Evolutionary conservation across 1,139 yeast genomes (phyloP).

Genomic region (Lodderomyces orthopsilosis): DNA sequence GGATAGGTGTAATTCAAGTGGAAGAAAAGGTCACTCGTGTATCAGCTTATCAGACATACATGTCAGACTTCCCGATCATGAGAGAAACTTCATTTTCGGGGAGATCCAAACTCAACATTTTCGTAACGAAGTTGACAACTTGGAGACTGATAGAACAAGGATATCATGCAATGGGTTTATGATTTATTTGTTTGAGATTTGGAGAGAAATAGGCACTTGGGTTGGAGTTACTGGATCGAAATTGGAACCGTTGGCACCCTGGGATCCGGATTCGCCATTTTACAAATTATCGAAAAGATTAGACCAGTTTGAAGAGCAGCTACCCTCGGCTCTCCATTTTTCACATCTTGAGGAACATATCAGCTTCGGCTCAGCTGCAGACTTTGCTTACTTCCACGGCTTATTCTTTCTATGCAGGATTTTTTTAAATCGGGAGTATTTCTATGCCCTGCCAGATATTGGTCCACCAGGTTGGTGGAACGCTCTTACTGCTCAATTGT

Average conservation of each 20-base stretch:
- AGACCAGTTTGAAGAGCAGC: constrained; percentile 18
- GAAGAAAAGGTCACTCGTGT: constrained; percentile 31
- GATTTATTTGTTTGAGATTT: constrained; percentile 29
- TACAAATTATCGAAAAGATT: constrained; percentile 21
- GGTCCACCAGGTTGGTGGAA: constrained; percentile 33
- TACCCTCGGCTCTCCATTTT: constrained; percentile 25
- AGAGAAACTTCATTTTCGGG: constrained; percentile 26
- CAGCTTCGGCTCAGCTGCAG: constrained; percentile 30
- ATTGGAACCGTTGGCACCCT: constrained; percentile 26
- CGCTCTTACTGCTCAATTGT: constrained; percentile 19
- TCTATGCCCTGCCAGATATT: constrained; percentile 28
- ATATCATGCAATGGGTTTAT: constrained; percentile 24
- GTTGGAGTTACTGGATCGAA: constrained; percentile 31
- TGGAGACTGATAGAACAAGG: constrained; percentile 11
- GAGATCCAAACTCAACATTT: constrained; percentile 15
- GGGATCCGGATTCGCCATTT: constrained; percentile 26
- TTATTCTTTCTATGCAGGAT: constrained; percentile 30
- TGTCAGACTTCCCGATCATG: constrained; percentile 23
- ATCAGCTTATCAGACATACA: constrained; percentile 24
- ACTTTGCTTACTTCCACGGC: constrained; percentile 37
- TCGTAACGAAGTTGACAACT: constrained; percentile 14
- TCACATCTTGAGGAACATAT: constrained; percentile 30
- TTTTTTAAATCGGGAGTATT: constrained; percentile 34
- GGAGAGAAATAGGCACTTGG: constrained; percentile 35
- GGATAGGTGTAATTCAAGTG: constrained; percentile 41